Evolutionary conservation across 2,329 filamentous ascomycete genomes (phyloP).

Genomic region (Ceratocystis ficicola): DNA sequence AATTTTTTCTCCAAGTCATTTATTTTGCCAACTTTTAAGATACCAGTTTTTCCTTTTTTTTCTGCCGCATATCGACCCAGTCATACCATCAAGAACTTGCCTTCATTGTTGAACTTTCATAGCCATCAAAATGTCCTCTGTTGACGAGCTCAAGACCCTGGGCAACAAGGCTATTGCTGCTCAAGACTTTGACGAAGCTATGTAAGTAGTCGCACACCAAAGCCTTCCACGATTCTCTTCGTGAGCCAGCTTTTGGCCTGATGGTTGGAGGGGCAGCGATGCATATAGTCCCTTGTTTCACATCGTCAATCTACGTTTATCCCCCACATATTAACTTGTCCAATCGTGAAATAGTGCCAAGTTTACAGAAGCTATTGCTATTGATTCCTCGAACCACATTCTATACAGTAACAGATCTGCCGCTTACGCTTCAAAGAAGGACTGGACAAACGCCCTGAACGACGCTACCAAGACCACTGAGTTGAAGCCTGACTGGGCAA

Average conservation of each 20-base stretch:
- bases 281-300: constrained; percentile 1
- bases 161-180: constrained; percentile 98
- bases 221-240: neutral
- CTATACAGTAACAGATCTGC: constrained; percentile 96
- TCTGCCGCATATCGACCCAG: neutral
- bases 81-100: neutral
- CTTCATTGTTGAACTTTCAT: neutral
- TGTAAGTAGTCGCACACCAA: constrained; percentile 50
- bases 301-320: neutral
- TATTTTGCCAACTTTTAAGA: constrained; percentile 12
- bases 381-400: constrained; percentile 85
- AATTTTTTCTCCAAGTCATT: neutral
- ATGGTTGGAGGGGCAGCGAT: too few species aligned
- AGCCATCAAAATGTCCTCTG: constrained; percentile 41
- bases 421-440: constrained; percentile 73
- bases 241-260: too few species aligned
- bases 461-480: constrained; percentile 90
- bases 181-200: constrained; percentile 90
- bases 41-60: constrained; percentile 4
- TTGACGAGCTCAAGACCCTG: constrained; percentile 81
- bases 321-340: neutral
- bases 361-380: constrained; percentile 82
- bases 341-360: constrained; percentile 52
- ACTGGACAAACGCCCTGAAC: constrained; percentile 71
- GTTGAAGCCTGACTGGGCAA: constrained; percentile 95